Conservation (phyloP, 2,329 filamentous ascomycete genomes). For the Arthrobotrys megalospora region DNA sequence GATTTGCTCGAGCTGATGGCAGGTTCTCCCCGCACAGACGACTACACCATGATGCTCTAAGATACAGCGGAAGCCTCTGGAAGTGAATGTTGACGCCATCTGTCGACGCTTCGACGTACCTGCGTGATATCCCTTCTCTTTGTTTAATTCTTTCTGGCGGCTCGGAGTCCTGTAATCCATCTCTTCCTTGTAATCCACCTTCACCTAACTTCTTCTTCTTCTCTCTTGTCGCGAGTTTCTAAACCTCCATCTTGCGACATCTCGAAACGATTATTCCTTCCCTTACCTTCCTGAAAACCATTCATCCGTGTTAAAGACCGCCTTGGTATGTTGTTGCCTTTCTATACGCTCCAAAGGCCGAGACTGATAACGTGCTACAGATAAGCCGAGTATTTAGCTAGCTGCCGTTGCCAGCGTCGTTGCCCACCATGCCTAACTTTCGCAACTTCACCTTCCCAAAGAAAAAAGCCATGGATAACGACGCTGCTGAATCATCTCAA, state of each 20-base stretch:
- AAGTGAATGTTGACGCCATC: neutral
- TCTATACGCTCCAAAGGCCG: neutral
- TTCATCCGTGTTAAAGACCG: neutral
- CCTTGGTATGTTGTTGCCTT: neutral
- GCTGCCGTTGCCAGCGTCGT: neutral
- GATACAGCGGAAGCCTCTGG: neutral
- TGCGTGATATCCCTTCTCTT: neutral
- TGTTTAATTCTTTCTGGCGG: neutral
- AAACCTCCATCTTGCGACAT: slow-evolving; percentile 14
- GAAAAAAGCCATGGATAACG: slow-evolving; percentile 4
- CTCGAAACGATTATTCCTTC: slow-evolving; percentile 23
- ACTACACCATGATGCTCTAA: neutral
- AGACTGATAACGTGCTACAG: neutral
- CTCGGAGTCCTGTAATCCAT: neutral
- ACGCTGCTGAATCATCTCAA: slow-evolving; percentile 1
- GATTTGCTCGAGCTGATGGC: neutral
- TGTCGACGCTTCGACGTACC: neutral
- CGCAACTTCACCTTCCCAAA: slow-evolving; percentile 21
- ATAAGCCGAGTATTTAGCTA: slow-evolving; percentile 12
- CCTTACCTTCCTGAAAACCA: neutral
- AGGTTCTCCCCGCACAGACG: neutral
- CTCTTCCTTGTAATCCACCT: neutral
- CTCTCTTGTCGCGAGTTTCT: slow-evolving; percentile 7
- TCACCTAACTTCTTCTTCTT: neutral
- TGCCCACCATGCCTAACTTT: slow-evolving; percentile 28